phyloP scores from a whole-genome alignment of 345 rosid species.

The Gossypium sturtianum region DNA sequence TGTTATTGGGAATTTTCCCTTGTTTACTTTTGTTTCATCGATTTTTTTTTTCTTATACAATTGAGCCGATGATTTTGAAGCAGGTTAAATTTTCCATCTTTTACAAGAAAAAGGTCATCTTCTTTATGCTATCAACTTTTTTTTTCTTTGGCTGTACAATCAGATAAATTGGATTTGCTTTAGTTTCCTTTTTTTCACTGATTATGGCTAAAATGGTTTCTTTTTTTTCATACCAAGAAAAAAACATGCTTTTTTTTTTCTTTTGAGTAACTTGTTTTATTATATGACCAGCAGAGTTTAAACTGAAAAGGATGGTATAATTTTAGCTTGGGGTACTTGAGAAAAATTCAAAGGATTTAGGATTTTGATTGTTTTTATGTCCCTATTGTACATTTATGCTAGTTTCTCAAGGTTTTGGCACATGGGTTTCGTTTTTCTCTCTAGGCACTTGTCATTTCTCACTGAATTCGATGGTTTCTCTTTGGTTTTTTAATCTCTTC shows the following conservation, averaged over 20 bases:
- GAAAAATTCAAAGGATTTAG: background rate
- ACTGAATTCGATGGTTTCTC: background rate
- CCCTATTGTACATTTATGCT: background rate
- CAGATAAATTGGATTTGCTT: background rate
- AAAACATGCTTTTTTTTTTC: background rate
- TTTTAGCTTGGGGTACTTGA: background rate
- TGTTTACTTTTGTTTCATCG: background rate
- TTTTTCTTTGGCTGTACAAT: background rate
- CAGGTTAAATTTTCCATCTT: background rate
- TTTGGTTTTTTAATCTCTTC: conserved; percentile 1
- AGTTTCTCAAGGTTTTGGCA: conserved; percentile 4
- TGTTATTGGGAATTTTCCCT: no score
- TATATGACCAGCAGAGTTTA: background rate
- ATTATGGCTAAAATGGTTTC: background rate
- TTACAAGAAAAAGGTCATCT: background rate
- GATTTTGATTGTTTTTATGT: background rate
- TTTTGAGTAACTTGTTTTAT: background rate
- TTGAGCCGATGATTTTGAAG: background rate
- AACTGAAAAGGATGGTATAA: background rate
- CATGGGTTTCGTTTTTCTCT: background rate
- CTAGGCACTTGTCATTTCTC: background rate
- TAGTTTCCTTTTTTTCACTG: background rate
- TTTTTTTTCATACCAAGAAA: background rate
- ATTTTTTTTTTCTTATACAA: background rate
- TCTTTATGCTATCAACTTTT: background rate